phyloP scores from a whole-genome alignment of 148 eudicot species.

The Camellia lanceoleosa region DNA sequence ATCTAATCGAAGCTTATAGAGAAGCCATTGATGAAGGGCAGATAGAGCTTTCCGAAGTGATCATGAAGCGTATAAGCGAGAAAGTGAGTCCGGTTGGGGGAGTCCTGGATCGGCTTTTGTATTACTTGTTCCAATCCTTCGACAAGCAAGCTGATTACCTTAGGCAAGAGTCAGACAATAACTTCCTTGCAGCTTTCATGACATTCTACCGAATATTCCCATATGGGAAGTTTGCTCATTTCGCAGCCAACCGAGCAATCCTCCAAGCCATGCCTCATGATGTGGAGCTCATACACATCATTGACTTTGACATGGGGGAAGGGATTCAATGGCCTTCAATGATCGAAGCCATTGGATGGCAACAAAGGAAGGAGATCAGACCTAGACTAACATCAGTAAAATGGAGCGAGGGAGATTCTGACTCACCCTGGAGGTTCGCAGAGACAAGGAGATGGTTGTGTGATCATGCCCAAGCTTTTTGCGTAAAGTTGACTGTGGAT shows the following conservation, averaged over 20 bases:
- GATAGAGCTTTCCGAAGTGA: constrained; percentile 18
- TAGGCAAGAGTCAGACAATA: constrained; percentile 24
- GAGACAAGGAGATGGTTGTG: constrained; percentile 25
- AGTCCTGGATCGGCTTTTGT: constrained; percentile 22
- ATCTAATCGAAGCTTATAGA: constrained; percentile 23
- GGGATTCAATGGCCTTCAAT: constrained; percentile 30
- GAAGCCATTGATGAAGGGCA: constrained; percentile 17
- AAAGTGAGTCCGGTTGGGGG: constrained; percentile 24
- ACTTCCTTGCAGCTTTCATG: constrained; percentile 21
- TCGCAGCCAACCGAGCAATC: constrained; percentile 21
- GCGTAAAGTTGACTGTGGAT: constrained; percentile 26
- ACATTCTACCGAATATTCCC: constrained; percentile 25
- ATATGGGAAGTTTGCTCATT: constrained; percentile 22
- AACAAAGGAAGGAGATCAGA: constrained; percentile 11
- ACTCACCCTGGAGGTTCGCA: constrained; percentile 24
- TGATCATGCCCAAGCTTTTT: constrained; percentile 22
- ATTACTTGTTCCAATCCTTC: constrained; percentile 18
- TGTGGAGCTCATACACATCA: constrained; percentile 19
- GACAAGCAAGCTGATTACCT: constrained; percentile 19
- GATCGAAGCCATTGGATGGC: constrained; percentile 13
- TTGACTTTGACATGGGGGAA: constrained; percentile 21
- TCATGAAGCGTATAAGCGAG: constrained; percentile 11
- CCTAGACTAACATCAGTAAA: constrained; percentile 18
- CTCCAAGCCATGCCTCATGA: constrained; percentile 17
- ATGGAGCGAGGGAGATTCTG: constrained; percentile 11